These are phyloP conservation scores for Trichophyton schoenleinii DNA, from an alignment of 2,329 filamentous ascomycete genomes.

Conservation along the genomic window DNA sequence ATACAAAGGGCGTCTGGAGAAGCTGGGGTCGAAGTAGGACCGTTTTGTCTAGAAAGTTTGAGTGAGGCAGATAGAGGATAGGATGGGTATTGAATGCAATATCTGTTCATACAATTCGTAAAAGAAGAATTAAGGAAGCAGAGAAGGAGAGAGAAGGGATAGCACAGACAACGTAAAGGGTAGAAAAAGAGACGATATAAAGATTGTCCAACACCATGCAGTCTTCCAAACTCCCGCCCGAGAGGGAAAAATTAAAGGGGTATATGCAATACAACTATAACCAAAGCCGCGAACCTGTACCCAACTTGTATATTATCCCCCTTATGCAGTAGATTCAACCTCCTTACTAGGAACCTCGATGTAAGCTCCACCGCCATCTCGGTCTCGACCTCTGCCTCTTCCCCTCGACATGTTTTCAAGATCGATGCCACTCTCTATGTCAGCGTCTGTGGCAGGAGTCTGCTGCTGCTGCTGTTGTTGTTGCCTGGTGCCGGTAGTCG, in stretches of 20 bases:
- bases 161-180: neutral
- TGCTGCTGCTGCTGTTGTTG: constrained; percentile 43
- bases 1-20: neutral
- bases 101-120: neutral
- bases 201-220: neutral
- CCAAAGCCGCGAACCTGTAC: constrained; percentile 37
- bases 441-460: constrained; percentile 40
- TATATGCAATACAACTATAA: constrained; percentile 24
- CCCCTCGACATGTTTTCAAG: constrained; percentile 12
- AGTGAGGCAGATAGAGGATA: neutral
- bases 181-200: neutral
- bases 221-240: neutral
- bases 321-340: neutral
- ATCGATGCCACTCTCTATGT: constrained; percentile 21
- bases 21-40: neutral
- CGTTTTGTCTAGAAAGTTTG: neutral
- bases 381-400: constrained; percentile 16
- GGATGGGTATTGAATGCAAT: neutral
- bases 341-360: constrained; percentile 51
- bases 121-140: neutral
- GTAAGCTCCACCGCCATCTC: constrained; percentile 36
- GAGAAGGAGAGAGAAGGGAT: neutral
- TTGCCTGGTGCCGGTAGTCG: constrained; percentile 25
- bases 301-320: neutral
- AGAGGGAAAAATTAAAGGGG: constrained; percentile 3